Evolutionary conservation across 139 green algal genomes (phyloP).

Genomic region (Closterium sp.): DNA sequence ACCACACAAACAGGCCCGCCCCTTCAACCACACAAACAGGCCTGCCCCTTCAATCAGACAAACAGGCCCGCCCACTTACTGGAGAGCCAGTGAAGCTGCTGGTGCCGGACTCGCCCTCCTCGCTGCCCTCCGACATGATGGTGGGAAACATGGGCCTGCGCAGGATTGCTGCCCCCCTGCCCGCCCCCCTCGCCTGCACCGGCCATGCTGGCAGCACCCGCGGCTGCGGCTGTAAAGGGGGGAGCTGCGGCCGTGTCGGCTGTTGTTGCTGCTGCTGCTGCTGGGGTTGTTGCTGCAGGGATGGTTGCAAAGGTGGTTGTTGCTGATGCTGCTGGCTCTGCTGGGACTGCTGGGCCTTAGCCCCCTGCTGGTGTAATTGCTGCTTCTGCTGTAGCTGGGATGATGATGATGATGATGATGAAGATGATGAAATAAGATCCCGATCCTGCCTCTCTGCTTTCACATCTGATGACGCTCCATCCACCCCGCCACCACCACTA

Average conservation of each 20-base stretch:
- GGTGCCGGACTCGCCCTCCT: conserved; percentile 11
- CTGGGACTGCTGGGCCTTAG: not conserved
- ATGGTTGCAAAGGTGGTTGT: not conserved
- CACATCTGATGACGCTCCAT: not conserved
- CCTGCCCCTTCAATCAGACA: not conserved
- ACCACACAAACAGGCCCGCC: too few species aligned
- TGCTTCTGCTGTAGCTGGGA: not conserved
- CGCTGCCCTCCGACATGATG: conserved; percentile 27
- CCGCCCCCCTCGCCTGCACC: not conserved
- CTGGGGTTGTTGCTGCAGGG: not conserved
- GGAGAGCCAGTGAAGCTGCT: not conserved
- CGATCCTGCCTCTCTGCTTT: not conserved
- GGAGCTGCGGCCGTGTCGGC: not conserved
- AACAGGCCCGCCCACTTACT: not conserved
- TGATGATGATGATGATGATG: not conserved
- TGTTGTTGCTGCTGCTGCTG: not conserved
- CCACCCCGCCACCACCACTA: not conserved
- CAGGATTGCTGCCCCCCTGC: not conserved
- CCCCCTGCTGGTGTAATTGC: not conserved
- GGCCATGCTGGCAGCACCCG: not conserved
- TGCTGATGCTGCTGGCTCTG: not conserved
- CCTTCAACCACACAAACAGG: too few species aligned
- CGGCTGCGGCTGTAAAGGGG: not conserved
- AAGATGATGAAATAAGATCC: not conserved
- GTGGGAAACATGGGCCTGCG: conserved; percentile 7